Conservation (phyloP, 805 yeast species). For the Myxozyma udenii region DNA sequence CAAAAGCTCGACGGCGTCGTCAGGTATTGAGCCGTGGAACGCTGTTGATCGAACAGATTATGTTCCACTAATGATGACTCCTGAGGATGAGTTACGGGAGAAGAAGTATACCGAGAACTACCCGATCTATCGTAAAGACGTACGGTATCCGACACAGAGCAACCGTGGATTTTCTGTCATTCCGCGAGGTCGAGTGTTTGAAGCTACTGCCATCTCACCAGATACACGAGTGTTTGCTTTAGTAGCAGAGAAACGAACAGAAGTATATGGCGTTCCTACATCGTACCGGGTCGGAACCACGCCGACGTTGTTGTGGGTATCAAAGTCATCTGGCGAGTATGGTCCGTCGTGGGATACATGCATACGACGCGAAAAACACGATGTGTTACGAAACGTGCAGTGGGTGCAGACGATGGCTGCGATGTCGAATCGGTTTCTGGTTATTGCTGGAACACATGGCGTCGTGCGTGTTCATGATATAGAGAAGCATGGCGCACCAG, state of each 20-base stretch:
- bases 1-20: conserved; percentile 6
- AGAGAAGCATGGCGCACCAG: conserved; percentile 53
- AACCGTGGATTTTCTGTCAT: conserved; percentile 47
- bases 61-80: conserved; percentile 16
- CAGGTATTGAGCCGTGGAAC: conserved; percentile 24
- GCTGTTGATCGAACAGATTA: conserved; percentile 1
- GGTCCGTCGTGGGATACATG: conserved; percentile 44
- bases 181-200: conserved; percentile 45
- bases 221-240: conserved; percentile 64
- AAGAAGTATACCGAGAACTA: conserved; percentile 71
- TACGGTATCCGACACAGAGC: conserved; percentile 53
- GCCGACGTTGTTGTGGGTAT: conserved; percentile 64
- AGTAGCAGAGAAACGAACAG: conserved; percentile 68
- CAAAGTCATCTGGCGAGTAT: conserved; percentile 65
- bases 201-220: conserved; percentile 60
- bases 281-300: conserved; percentile 44
- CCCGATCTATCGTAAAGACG: conserved; percentile 70
- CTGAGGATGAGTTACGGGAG: conserved; percentile 48
- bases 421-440: conserved; percentile 56
- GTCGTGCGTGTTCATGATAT: conserved; percentile 64
- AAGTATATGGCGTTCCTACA: conserved; percentile 55
- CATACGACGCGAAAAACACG: conserved; percentile 13
- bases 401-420: conserved; percentile 37
- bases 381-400: conserved; percentile 11
- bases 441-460: conserved; percentile 72